These are phyloP conservation scores for Ustilago lituana DNA, from an alignment of 1,284 basidiomycete genomes.

Conservation along the genomic window DNA sequence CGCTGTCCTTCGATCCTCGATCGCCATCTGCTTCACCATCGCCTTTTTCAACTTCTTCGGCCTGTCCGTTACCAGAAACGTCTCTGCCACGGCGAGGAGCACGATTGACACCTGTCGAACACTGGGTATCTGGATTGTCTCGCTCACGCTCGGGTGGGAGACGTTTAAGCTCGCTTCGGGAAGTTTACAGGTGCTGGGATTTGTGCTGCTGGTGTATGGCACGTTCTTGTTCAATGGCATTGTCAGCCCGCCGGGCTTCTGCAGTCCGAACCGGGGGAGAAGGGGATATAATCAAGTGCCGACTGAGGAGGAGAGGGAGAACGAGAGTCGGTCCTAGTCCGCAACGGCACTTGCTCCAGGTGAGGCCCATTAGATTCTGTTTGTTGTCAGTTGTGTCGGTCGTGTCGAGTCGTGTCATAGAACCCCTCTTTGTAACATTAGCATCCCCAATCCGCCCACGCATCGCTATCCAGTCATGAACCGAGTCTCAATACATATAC, in stretches of 20 bases:
- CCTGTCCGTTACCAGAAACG: conserved; percentile 80
- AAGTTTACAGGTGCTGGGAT: conserved; percentile 86
- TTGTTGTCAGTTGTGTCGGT: too few species aligned
- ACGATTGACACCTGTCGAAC: conserved; percentile 96
- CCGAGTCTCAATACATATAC: too few species aligned
- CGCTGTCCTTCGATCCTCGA: conserved; percentile 78
- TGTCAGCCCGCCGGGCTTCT: conserved; percentile 50
- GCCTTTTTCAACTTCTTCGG: conserved; percentile 97
- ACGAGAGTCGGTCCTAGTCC: too few species aligned
- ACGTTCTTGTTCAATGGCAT: conserved; percentile 66
- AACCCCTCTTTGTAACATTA: conserved; percentile 6
- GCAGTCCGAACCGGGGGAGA: conserved; percentile 7
- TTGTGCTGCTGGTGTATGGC: conserved; percentile 85
- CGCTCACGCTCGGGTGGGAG: conserved; percentile 80
- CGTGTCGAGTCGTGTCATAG: not conserved
- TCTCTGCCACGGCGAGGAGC: conserved; percentile 67
- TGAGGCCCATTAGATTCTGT: too few species aligned
- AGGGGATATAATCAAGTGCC: conserved; percentile 16
- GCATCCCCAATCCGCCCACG: not conserved
- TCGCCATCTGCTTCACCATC: conserved; percentile 75
- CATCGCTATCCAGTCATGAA: not conserved
- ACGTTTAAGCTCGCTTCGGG: conserved; percentile 82
- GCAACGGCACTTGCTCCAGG: too few species aligned
- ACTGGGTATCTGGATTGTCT: conserved; percentile 76
- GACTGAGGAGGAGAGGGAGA: conserved; percentile 10